These are phyloP conservation scores for Dendrobium catenatum DNA, from an alignment of 106 monocot genomes.

Conservation along the genomic window DNA sequence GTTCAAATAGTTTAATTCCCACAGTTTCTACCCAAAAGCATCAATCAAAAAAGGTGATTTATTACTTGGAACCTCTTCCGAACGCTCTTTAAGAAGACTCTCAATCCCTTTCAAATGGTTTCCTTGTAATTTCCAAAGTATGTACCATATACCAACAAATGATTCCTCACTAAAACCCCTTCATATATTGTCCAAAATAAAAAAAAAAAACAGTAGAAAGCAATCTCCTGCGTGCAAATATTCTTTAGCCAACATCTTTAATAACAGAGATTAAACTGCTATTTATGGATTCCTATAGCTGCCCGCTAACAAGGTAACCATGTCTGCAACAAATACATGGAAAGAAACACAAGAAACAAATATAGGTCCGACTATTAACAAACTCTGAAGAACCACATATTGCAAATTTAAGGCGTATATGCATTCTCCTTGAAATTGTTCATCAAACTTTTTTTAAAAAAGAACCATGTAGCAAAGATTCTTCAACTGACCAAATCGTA, in stretches of 20 bases:
- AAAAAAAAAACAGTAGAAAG: background rate
- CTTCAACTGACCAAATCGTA: too few species aligned
- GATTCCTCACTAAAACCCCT: too few species aligned
- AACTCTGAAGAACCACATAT: too few species aligned
- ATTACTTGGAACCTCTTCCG: background rate
- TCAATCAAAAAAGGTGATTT: background rate
- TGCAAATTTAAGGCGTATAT: too few species aligned
- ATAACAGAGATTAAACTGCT: background rate
- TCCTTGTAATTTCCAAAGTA: background rate
- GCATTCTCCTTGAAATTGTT: too few species aligned
- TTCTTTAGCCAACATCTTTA: background rate
- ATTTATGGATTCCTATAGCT: background rate
- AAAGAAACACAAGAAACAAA: background rate
- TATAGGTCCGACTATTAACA: too few species aligned
- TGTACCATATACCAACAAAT: background rate
- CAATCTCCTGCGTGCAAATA: background rate
- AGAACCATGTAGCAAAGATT: too few species aligned
- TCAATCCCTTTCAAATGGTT: background rate
- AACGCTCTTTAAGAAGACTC: background rate
- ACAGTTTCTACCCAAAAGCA: background rate
- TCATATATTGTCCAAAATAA: background rate
- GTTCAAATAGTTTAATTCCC: background rate
- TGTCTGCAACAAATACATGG: background rate
- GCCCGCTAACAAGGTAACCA: background rate
- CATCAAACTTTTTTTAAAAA: too few species aligned